Percentiles rank a stretch among this genome's conserved stretches.
Conservation (phyloP, 2,329 filamentous ascomycete species). For the Aspergillus aculeatinus region DNA sequence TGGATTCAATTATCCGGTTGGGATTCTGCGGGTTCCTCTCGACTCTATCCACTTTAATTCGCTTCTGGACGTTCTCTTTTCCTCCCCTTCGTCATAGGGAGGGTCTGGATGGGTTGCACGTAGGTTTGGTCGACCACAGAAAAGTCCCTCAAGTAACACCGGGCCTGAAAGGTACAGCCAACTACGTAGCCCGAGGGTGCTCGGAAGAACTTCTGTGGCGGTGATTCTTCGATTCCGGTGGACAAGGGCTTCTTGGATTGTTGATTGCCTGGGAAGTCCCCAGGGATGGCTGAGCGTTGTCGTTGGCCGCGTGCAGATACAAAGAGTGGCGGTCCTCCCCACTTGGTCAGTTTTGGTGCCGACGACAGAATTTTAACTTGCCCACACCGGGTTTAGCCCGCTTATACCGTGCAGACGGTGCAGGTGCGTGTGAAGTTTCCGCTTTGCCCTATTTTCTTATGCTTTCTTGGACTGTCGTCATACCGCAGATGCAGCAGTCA, state of each 20-base stretch:
- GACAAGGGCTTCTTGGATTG: not conserved
- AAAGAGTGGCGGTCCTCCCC: slow-evolving; percentile 12
- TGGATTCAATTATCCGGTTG: not conserved
- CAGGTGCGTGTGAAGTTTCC: not conserved
- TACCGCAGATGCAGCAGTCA: not conserved
- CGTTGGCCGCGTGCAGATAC: slow-evolving; percentile 13
- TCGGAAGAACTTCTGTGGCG: slow-evolving; percentile 5
- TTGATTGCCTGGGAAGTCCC: not conserved
- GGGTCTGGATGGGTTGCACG: not conserved
- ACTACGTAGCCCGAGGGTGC: not conserved
- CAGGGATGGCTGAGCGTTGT: not conserved
- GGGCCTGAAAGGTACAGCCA: not conserved
- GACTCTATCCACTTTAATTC: not conserved
- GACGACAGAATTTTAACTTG: slow-evolving; percentile 14
- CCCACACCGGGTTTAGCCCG: not conserved
- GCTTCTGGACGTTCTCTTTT: not conserved
- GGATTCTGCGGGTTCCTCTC: not conserved
- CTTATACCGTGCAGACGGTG: not conserved
- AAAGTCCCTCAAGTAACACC: not conserved
- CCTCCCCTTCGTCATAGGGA: not conserved
- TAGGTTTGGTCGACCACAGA: not conserved
- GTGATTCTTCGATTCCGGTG: slow-evolving; percentile 2
- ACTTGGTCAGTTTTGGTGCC: slow-evolving; percentile 10
- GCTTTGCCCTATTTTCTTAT: slow-evolving; percentile 2
- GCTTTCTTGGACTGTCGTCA: not conserved